Evolutionary conservation across 140 eudicot species (phyloP), one percentile per base, ranked within the genome.

Genomic region (Oenanthe javanica): DNA sequence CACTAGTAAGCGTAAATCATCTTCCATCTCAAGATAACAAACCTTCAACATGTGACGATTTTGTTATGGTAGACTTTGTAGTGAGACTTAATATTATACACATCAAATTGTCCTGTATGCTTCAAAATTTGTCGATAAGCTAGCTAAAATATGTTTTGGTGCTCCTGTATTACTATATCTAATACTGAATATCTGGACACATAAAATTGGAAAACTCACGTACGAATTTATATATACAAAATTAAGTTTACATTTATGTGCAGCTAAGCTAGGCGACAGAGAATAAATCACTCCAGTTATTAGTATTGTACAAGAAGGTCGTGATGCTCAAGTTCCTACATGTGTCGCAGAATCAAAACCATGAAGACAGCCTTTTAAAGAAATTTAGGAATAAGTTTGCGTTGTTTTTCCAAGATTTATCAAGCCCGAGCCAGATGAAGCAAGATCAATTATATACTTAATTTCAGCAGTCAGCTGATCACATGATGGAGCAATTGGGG

Each of bases 401-500:
- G 54, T 49, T 49, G 2, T 21, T 21, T 6, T 18, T 21, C 70
- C 7, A 11, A 10, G 18, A 66, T 31, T 66, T 12, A 2, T 66
- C 40, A 42, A 66, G 10, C 13, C 43, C 5, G 42, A 66, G 25
- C 72, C 72, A 10, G 72, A 40, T 40, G 76, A 71, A 71, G 36
- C 25, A 4, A 9, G 31, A 59, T 59, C 67, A 59, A 2, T 8
- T 7, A n/a, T 59, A 23, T 25, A 61, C 38, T 61, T 31, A 31
- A 31, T 31, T 61, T 61, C 70, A n/a, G 38, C 70, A 61, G 38
- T n/a, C 70, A 61, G 70, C 70, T 19, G 31, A 74, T 47, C 40
- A 74, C 77, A 74, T 74, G 15, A 74, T 46, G 11, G 57, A 46
- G 77, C 77, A 74, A 50, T 5, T 46, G 21, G 77, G 57, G 1